Base-by-base conservation (phyloP, 2,329 filamentous ascomycete species). In the Aspergillus jensenii region DNA sequence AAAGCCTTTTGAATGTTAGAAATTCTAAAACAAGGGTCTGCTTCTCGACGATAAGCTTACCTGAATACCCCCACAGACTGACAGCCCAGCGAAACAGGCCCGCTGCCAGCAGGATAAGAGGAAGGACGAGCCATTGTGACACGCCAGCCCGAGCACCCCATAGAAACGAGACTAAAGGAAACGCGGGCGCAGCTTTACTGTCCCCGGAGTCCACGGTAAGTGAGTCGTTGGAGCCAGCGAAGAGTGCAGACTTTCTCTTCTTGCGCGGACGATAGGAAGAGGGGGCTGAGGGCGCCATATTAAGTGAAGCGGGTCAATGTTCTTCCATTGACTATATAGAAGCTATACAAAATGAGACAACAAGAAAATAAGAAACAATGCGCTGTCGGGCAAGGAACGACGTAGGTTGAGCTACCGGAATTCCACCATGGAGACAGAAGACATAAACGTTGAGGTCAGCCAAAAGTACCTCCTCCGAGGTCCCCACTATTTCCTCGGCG, bases 61-160 rank as follows among this genome's bases (percentile, higher is more conserved):
- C 95, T 67, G 95, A 99, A 74, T 98, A 97, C 58, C 91, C 91
- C 91, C 95, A 98, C 44, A 98, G 81, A 27, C 92, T 90, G 48
- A 91, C 90, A 33, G 90, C 89, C 95, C 95, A 98, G 67, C 95
- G 84, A 72, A 98, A 97, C 47, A 99, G 82, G 19, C 92, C 93
- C n/a, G 86, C 91, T 2, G 83, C 85, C 89, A 98, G 96, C 54
- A 99, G 80, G 4, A 96, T 88, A 66, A 96, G 79, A 2, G 95
- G 93, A 33, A 99, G 79, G 4, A 93, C 84, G 68, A 96, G 87
- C 93, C 95, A 98, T 90, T 93, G 90, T 54, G 93, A 96, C 0
- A 90, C 89, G 17, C 77, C 78, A 52, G 88, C 88, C 62, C 93
- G 88, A 21, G 92, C 90, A 51, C 93, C 92, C 91, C 93, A 96